phyloP scores from a whole-genome alignment of 169 alveolate species.

The Eimeria maxima region DNA sequence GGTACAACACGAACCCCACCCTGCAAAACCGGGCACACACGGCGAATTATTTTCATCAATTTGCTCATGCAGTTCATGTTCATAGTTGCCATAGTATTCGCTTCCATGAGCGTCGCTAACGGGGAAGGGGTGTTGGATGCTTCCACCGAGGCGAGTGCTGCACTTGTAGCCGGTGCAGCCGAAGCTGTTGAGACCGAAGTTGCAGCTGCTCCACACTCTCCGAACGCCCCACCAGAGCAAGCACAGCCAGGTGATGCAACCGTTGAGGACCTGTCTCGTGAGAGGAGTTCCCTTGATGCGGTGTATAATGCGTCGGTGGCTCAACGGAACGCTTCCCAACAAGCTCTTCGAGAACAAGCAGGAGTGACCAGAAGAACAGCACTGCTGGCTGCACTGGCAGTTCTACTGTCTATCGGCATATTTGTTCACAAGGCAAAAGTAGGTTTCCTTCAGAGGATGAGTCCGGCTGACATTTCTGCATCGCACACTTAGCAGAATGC shows the following conservation, averaged over 20 bases:
- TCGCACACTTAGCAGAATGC: not conserved
- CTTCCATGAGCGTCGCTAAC: not conserved
- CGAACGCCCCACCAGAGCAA: not conserved
- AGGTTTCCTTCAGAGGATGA: not conserved
- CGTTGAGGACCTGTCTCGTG: not conserved
- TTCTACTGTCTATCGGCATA: slow-evolving; percentile 14
- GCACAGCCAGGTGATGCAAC: not conserved
- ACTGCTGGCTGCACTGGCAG: not conserved
- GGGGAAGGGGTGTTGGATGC: not conserved
- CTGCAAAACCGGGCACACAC: slow-evolving; percentile 9
- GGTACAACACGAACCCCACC: not conserved
- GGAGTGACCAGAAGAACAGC: not conserved
- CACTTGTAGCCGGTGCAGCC: not conserved
- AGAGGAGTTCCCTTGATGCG: not conserved
- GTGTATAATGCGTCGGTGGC: slow-evolving; percentile 17
- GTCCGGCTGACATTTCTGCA: not conserved
- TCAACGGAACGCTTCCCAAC: not conserved
- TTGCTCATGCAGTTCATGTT: not conserved
- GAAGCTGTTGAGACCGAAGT: slow-evolving; percentile 10
- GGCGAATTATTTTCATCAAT: not conserved
- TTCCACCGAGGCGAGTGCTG: not conserved
- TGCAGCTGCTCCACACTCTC: not conserved
- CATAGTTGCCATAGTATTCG: not conserved
- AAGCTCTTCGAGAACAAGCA: not conserved
- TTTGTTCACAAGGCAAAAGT: not conserved